Evolutionary conservation across 805 yeast species (phyloP), one percentile per base, ranked within the genome.

Genomic region (Zygosaccharomyces rouxii): DNA sequence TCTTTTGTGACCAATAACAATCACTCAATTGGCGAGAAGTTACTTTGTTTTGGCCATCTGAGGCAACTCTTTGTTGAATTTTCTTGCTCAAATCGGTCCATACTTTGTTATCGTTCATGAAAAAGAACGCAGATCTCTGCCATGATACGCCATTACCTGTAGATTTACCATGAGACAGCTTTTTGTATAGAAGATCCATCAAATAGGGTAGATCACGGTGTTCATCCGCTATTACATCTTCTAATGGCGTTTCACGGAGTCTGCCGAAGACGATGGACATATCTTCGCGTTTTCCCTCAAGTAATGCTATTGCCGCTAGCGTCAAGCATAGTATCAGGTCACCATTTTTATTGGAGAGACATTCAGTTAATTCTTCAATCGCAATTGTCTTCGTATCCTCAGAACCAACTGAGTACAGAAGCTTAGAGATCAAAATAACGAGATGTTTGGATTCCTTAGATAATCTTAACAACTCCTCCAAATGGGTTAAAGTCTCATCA

Each of bases 311-410:
- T 0, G 95, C 89, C 6, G 96, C 97, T 37, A 92, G 71, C 1
- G 89, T 78, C 50, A 90, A 66, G 0, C 87, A 83, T 1, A 86
- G 80, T 21, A 80, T 59, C 40, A 88, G 67, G 2, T 89, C 80
- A 1, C 86, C 72, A 0, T 95, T 96, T 48, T 77, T 66, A 3
- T 69, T 71, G 51, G 78, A 83, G 35, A 89, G 79, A 56, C 75
- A 80, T 21, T 76, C 74, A 56, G 86, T 84, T 38, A 92, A 67
- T 64, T 89, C 96, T 57, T 89, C 96, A 41, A 86, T 60, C 0
- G 97, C 96, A 1, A 89, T 90, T 53, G 81, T 84, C 50, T 80
- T 83, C 1, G 94, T 81, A 4, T 86, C 94, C n/a, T 77, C 80
- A 0, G 81, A 77, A n/a, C 81, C 85, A 48, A 79, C 78, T 2